Base-by-base conservation (phyloP, 2,329 filamentous ascomycete species). In the Basipetospora chlamydospora region DNA sequence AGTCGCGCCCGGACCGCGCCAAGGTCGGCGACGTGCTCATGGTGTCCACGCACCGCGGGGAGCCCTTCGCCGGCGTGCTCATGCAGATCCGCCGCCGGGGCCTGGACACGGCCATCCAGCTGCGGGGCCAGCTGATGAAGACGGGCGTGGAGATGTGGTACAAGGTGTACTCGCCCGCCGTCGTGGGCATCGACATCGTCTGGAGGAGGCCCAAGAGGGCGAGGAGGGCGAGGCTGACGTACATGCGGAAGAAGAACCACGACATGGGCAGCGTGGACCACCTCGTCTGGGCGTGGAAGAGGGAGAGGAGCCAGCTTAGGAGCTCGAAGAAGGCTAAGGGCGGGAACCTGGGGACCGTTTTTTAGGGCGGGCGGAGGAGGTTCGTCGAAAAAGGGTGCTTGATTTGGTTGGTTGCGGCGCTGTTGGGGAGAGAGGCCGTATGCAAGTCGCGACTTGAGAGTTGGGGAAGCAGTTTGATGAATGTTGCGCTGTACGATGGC, bases 131-230 rank as follows among this genome's bases (percentile, higher is more conserved):
- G 53, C 63, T 98, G 48, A 87, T 84, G 46, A 74, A 82, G 48
- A 74, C 92, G 6, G 83, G 84, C 42, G 84, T 94, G 41, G 90
- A 98, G 70, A 90, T 94, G 84, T 94, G 85, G 78, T 86, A 82
- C 60, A 98, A 98, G 67, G 68, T 96, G 41, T 96, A 90, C 66
- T 83, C 76, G 52, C 88, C 88, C 42, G 80, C 83, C 52, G 80
- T 96, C 22, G 76, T 81, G 54, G 84, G 83, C 44, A 85, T 98
- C 51, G 88, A 98, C 61, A 80, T 98, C 48, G 82, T 96, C 57
- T 84, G 93, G 73, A 69, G 88, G 49, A 71, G 75, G 44, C 70
- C 73, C 52, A 90, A 86, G 78, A 74, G 85, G 56, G 84, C 85
- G 45, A 78, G 87, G 54, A 74, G 90, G 50, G 88, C 87, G 18